phyloP scores from a whole-genome alignment of 306 rosid genomes.

The Citrullus mucosospermus region DNA sequence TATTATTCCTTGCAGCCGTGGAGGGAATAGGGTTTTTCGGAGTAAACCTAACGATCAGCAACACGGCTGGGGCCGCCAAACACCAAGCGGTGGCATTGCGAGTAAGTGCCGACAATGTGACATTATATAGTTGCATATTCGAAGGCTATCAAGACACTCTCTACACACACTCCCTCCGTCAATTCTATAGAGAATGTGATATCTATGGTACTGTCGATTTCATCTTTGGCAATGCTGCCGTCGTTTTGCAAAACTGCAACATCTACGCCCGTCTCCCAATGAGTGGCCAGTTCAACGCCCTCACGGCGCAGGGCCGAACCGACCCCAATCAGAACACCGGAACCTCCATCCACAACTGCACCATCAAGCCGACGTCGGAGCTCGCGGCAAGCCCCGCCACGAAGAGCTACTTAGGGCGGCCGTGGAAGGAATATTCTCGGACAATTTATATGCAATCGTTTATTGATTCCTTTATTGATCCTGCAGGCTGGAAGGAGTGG shows the following conservation, averaged over 20 bases:
- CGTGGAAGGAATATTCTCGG: constrained; percentile 7
- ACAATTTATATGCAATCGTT: constrained; percentile 3
- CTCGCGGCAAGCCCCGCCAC: background rate
- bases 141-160: constrained; percentile 13
- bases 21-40: constrained; percentile 50
- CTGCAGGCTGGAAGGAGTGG: constrained; percentile 9
- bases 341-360: constrained; percentile 9
- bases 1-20: constrained; percentile 25
- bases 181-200: constrained; percentile 8
- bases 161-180: constrained; percentile 4
- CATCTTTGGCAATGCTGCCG: constrained; percentile 5
- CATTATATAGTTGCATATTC: background rate
- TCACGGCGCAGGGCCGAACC: constrained; percentile 5
- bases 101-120: background rate
- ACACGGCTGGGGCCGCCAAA: constrained; percentile 2
- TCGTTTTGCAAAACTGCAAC: constrained; percentile 5
- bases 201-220: constrained; percentile 10
- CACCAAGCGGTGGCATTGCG: constrained; percentile 8
- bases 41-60: constrained; percentile 45
- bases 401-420: constrained; percentile 8
- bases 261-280: background rate
- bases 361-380: background rate
- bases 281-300: background rate
- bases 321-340: constrained; percentile 6
- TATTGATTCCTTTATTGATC: constrained; percentile 1